These are phyloP conservation scores for Sporothrix globosa DNA, from an alignment of 2,329 filamentous ascomycete genomes.

Conservation along the genomic window DNA sequence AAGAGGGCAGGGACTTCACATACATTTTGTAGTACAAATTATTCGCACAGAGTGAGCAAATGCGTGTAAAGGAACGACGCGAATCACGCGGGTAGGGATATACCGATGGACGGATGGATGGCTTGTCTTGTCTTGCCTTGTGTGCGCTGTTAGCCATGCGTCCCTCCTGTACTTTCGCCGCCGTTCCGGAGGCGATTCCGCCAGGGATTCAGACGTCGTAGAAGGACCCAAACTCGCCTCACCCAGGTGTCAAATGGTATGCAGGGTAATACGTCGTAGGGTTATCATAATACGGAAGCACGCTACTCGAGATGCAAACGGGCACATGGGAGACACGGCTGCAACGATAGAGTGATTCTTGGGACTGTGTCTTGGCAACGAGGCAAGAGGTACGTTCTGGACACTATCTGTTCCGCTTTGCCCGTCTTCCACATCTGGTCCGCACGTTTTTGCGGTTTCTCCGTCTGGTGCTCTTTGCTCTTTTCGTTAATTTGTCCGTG, in stretches of 20 bases:
- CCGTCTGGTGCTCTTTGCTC: background rate
- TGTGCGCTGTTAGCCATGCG: background rate
- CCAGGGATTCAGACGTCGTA: background rate
- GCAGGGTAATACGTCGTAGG: too few species aligned
- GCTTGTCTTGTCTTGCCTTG: background rate
- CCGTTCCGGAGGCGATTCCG: slow-evolving; percentile 2
- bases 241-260: too few species aligned
- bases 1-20: too few species aligned
- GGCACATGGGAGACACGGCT: background rate
- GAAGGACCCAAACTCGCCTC: background rate
- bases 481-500: slow-evolving; percentile 11
- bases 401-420: background rate
- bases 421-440: background rate
- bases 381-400: background rate
- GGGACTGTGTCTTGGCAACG: background rate
- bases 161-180: background rate
- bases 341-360: slow-evolving; percentile 16
- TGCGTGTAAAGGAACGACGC: background rate
- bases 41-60: too few species aligned
- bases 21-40: too few species aligned
- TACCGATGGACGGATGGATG: slow-evolving; percentile 18
- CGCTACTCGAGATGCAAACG: slow-evolving; percentile 13
- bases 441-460: background rate
- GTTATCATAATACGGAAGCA: too few species aligned
- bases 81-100: background rate